phyloP scores from a whole-genome alignment of 352 stramenopile genomes.

The Globisporangium mamillatum region DNA sequence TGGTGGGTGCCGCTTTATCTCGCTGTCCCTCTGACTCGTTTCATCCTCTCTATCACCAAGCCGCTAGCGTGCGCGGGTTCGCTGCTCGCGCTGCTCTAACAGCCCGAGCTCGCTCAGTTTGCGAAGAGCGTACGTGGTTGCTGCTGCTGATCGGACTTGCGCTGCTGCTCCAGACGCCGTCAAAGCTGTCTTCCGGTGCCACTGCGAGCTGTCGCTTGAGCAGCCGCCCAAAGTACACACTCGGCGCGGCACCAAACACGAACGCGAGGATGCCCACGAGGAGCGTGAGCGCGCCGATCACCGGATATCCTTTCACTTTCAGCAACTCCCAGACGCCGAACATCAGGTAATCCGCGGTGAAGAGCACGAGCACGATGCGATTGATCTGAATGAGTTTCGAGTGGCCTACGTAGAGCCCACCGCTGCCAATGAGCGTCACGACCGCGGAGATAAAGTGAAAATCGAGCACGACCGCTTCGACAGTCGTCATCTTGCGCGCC shows the following conservation, averaged over 20 bases:
- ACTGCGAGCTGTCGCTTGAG: not conserved
- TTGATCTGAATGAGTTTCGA: conserved; percentile 3
- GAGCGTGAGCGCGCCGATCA: not conserved
- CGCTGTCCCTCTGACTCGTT: not conserved
- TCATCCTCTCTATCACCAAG: not conserved
- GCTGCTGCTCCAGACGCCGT: conserved; percentile 3
- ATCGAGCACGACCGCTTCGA: not conserved
- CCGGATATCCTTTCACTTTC: conserved; percentile 1
- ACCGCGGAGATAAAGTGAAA: conserved; percentile 4
- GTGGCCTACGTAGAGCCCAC: not conserved
- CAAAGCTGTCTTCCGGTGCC: conserved; percentile 1
- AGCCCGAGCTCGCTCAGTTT: not conserved
- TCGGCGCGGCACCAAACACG: not conserved
- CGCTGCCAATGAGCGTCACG: not conserved
- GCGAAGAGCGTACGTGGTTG: not conserved
- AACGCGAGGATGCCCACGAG: conserved; percentile 2
- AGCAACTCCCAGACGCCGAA: conserved; percentile 8
- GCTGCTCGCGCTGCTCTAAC: not conserved
- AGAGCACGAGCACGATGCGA: conserved; percentile 6
- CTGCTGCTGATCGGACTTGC: not conserved
- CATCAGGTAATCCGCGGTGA: not conserved
- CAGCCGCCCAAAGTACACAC: not conserved
- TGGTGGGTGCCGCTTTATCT: not conserved
- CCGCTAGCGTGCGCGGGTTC: not conserved
- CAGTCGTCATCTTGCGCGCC: conserved; percentile 1